Evolutionary conservation across 176 grass and related monocot species (phyloP).

Genomic region (Cymbopogon citratus): DNA sequence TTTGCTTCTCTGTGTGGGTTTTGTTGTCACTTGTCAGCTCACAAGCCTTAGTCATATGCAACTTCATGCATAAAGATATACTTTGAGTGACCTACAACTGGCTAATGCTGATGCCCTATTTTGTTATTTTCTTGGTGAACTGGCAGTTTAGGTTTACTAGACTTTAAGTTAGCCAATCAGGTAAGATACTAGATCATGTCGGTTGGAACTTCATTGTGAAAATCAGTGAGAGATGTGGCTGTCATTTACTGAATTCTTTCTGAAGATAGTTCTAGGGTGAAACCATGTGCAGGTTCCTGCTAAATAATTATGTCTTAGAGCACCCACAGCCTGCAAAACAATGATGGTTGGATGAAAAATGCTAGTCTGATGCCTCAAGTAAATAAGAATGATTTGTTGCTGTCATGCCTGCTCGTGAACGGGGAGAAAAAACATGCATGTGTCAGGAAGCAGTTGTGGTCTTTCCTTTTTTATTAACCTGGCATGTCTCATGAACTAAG

Average conservation of each 20-base stretch:
- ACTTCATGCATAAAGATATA: not conserved
- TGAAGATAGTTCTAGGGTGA: conserved; percentile 8
- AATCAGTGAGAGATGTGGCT: not conserved
- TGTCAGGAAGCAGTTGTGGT: not conserved
- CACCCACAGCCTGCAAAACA: not conserved
- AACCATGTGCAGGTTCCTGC: not conserved
- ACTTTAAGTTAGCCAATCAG: not conserved
- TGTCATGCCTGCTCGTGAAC: not conserved
- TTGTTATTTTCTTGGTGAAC: not conserved
- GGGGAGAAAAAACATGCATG: not conserved
- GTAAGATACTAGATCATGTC: not conserved
- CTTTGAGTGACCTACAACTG: not conserved
- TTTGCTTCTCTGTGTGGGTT: not conserved
- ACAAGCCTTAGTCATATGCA: not conserved
- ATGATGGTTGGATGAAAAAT: not conserved
- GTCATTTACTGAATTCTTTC: not conserved
- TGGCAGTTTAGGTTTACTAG: conserved; percentile 2
- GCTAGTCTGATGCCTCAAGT: not conserved
- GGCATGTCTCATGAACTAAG: not conserved
- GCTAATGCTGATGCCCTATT: not conserved
- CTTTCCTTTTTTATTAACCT: not conserved
- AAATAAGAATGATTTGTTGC: not conserved
- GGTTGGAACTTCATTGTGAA: not conserved
- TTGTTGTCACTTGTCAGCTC: not conserved
- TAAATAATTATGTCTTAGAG: not conserved